Evolutionary conservation across 768 basidiomycete species (phyloP).

Genomic region (Boletus reticuloceps): DNA sequence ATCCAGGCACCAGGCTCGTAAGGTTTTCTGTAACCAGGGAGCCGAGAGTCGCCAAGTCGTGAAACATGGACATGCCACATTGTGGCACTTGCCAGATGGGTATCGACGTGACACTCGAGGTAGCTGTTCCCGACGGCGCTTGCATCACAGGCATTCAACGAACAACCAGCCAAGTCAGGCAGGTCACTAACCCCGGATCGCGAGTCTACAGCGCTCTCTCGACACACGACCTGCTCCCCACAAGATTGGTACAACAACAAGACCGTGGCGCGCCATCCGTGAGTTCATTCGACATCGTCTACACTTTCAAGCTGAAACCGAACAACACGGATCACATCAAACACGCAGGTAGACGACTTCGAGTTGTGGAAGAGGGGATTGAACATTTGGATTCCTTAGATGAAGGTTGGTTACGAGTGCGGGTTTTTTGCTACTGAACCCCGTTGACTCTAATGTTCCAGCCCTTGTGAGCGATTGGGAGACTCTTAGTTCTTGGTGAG

Average conservation of each 20-base stretch:
- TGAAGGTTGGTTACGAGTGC: no score
- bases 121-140: background rate
- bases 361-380: no score
- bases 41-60: background rate
- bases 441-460: no score
- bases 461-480: no score
- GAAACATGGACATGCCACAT: background rate
- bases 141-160: background rate
- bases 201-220: background rate
- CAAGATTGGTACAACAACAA: conserved; percentile 36
- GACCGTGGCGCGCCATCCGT: conserved; percentile 58
- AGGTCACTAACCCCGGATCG: conserved; percentile 8
- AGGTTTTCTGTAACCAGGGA: conserved; percentile 2
- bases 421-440: no score
- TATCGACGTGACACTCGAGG: conserved; percentile 10
- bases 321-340: no score
- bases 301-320: conserved; percentile 77
- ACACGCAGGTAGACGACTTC: no score
- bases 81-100: background rate
- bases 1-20: background rate
- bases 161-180: background rate
- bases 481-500: no score
- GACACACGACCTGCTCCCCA: background rate
- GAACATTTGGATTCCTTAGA: no score
- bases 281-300: conserved; percentile 63